Conservation (phyloP, 768 basidiomycete genomes). For the Inosperma sp. region DNA sequence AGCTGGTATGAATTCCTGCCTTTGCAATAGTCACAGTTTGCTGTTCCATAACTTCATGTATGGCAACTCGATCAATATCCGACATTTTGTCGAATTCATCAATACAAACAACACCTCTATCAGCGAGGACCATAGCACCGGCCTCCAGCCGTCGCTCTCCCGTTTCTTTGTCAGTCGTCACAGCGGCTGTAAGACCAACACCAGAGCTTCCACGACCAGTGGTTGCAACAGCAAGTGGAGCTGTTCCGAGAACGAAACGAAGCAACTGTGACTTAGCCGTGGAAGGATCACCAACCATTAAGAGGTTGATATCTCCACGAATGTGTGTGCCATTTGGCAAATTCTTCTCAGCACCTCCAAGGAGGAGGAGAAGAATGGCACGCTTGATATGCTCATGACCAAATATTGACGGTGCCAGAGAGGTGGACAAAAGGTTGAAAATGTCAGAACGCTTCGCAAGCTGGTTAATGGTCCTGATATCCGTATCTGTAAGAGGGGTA, state of each 20-base stretch:
- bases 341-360: constrained; percentile 98
- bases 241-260: constrained; percentile 92
- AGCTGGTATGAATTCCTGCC: constrained; percentile 96
- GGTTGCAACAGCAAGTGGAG: constrained; percentile 95
- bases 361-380: constrained; percentile 85
- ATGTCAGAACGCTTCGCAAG: constrained; percentile 83
- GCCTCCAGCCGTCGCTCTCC: constrained; percentile 96
- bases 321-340: constrained; percentile 96
- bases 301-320: constrained; percentile 97
- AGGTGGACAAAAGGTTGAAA: constrained; percentile 85
- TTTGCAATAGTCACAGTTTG: constrained; percentile 99
- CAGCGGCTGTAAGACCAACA: constrained; percentile 97
- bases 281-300: constrained; percentile 99
- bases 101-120: constrained; percentile 97
- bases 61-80: constrained; percentile 96
- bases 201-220: constrained; percentile 98
- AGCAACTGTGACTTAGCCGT: constrained; percentile 97
- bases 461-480: constrained; percentile 95
- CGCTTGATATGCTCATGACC: constrained; percentile 96
- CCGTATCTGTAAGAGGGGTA: constrained; percentile 83
- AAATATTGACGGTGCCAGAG: constrained; percentile 95
- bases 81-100: constrained; percentile 99
- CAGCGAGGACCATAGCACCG: constrained; percentile 98
- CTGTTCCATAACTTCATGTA: constrained; percentile 99
- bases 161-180: constrained; percentile 97